Evolutionary conservation across 225 moss, liverwort and hornwort species (phyloP), one percentile per base, ranked within the genome.

Genomic region (Bryum argenteum): DNA sequence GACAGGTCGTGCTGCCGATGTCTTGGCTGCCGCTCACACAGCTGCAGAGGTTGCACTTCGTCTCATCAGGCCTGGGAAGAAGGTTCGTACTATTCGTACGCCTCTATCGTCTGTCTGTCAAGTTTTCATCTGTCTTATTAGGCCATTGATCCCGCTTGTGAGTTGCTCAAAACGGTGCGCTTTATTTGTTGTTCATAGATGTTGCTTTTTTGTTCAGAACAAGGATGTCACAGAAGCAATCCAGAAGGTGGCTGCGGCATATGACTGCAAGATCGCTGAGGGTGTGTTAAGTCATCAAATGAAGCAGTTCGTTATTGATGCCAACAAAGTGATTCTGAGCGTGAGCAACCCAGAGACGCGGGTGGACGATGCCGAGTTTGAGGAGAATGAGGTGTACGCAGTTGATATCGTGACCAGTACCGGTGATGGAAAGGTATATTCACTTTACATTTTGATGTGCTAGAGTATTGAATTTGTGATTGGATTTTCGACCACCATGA

Each of bases 201-300:
- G 10, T 67, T 21, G 23, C 11, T 47, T 5, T 45, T 26, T 7
- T 62, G 47, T 48, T 17, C 92, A 98, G 98, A 98, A 98, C 75
- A 98, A 94, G 81, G 98, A 98, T 71, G 98, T 98, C 4, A 98
- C 98, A 7, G 94, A 98, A 80, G 98, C 98, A 23, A 86, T 94
- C 15, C 98, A 98, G 79, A 94, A 98, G 76, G 98, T 94, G 43
- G 94, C 98, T 78, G 91, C 92, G 22, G 94, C 91, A 28, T 98
- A 90, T 61, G 98, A 98, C 77, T 98, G 98, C 85, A 98, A 98
- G 66, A 88, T 98, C 44, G 91, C 92, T 0, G 98, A 98, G 75
- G 98, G 98, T 69, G 98, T 98, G 15, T 81, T 98, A 63, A 98
- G 98, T 77, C 98, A 98, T 78, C 94, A 98, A 82, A 98, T 98